Evolutionary conservation across 306 rosid genomes (phyloP).

Genomic region (Begonia masoniana): DNA sequence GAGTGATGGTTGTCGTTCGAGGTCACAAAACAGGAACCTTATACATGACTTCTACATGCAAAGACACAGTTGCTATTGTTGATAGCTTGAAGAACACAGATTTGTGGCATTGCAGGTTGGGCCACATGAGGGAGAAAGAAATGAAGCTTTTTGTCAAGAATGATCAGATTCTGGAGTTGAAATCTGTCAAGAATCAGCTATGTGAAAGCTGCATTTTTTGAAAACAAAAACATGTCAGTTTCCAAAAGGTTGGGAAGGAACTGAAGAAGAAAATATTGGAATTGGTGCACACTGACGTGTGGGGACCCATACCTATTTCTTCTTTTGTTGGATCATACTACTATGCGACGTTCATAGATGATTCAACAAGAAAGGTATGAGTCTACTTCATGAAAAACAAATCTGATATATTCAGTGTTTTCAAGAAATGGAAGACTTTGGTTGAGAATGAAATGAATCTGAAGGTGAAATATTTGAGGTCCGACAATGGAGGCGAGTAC

Average conservation of each 20-base stretch:
- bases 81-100: not conserved
- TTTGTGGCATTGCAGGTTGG: not conserved
- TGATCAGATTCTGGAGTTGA: not conserved
- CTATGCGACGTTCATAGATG: not conserved
- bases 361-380: not conserved
- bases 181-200: not conserved
- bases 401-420: no score
- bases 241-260: not conserved
- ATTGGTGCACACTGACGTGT: not conserved
- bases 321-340: not conserved
- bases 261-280: no score
- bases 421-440: not conserved
- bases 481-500: not conserved
- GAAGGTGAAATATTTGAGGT: not conserved
- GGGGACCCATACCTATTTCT: not conserved
- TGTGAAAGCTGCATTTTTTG: not conserved
- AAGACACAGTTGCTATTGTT: not conserved
- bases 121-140: not conserved
- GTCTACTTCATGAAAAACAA: not conserved
- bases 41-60: not conserved
- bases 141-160: not conserved
- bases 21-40: not conserved
- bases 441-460: not conserved
- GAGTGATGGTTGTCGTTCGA: not conserved
- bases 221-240: not conserved